phyloP scores from a whole-genome alignment of 1,284 basidiomycete species.

The Flammula alnicola region DNA sequence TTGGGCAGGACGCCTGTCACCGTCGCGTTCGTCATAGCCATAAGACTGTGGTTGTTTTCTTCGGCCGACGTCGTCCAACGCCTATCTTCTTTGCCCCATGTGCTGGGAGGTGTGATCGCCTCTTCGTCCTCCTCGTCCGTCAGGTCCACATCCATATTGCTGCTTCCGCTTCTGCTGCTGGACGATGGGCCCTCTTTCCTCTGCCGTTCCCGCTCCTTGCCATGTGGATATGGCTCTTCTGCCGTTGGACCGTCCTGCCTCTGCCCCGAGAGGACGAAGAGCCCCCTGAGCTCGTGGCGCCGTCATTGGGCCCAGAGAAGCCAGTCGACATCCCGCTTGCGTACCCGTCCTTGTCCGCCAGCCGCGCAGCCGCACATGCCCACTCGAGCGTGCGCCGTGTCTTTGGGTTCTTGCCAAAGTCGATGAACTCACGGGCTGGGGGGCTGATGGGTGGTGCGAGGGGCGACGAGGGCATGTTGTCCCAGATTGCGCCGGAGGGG shows the following conservation, averaged over 20 bases:
- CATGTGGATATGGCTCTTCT: slow-evolving; percentile 12
- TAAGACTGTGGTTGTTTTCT: slow-evolving; percentile 16
- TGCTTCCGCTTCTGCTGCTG: background rate
- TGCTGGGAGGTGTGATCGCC: slow-evolving; percentile 43
- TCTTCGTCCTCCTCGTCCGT: slow-evolving; percentile 44
- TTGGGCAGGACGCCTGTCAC: slow-evolving; percentile 20
- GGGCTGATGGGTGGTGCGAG: slow-evolving; percentile 54
- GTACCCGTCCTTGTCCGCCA: slow-evolving; percentile 39
- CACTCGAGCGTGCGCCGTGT: slow-evolving; percentile 65
- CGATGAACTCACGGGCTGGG: slow-evolving; percentile 52
- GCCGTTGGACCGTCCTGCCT: slow-evolving; percentile 28
- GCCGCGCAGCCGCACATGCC: slow-evolving; percentile 66
- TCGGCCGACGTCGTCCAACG: slow-evolving; percentile 33
- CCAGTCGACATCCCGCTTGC: slow-evolving; percentile 19
- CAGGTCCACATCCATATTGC: slow-evolving; percentile 28
- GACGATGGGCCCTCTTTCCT: slow-evolving; percentile 2
- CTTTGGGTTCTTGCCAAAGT: slow-evolving; percentile 50
- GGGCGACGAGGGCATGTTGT: slow-evolving; percentile 75
- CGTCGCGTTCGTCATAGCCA: slow-evolving; percentile 16
- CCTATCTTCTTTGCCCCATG: slow-evolving; percentile 37
- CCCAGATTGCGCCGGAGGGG: slow-evolving; percentile 54
- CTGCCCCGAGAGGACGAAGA: slow-evolving; percentile 16
- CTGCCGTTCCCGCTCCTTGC: slow-evolving; percentile 5
- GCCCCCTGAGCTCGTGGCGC: background rate
- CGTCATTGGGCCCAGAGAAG: slow-evolving; percentile 14